These are phyloP conservation scores for Medicago arabica DNA, from an alignment of 306 rosid genomes.

Conservation along the genomic window DNA sequence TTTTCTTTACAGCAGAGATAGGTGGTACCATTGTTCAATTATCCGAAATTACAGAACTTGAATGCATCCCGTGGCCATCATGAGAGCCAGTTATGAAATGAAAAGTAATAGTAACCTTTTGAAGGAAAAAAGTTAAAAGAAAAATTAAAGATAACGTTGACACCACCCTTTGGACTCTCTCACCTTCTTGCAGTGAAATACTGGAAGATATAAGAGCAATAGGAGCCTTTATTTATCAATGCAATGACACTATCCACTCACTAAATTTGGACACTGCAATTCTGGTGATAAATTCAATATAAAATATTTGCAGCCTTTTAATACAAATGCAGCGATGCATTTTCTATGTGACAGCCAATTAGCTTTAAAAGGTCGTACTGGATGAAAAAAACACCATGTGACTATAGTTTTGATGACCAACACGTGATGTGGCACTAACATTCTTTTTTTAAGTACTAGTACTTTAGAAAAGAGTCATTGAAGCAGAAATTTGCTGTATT, in stretches of 20 bases:
- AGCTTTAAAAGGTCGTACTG: conserved; percentile 5
- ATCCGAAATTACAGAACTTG: conserved; percentile 32
- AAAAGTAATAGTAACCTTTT: conserved; percentile 45
- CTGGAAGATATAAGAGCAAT: conserved; percentile 17
- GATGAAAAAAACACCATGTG: conserved; percentile 39
- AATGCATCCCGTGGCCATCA: conserved; percentile 35
- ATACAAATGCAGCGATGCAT: conserved; percentile 13
- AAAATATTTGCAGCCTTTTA: conserved; percentile 17
- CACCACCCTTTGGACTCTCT: conserved; percentile 40
- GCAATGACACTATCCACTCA: conserved; percentile 48
- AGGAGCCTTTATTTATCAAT: background rate
- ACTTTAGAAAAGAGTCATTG: too few relatives aligned
- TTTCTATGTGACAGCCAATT: conserved; percentile 26
- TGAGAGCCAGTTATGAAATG: conserved; percentile 40
- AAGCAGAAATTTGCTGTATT: too few relatives aligned
- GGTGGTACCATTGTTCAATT: conserved; percentile 25
- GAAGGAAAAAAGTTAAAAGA: conserved; percentile 31
- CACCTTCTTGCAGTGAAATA: background rate
- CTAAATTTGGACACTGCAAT: conserved; percentile 29
- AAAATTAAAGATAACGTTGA: conserved; percentile 42
- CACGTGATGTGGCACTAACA: conserved; percentile 52
- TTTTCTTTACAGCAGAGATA: conserved; percentile 20
- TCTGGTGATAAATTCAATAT: conserved; percentile 1
- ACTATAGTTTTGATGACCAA: conserved; percentile 43
- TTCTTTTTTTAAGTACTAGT: background rate